A percentile compares a stretch with the other conserved stretches of the same genome.
These are phyloP conservation scores for Teratosphaeria epicoccoides DNA, from an alignment of 2,329 filamentous ascomycete species.

Conservation along the genomic window DNA sequence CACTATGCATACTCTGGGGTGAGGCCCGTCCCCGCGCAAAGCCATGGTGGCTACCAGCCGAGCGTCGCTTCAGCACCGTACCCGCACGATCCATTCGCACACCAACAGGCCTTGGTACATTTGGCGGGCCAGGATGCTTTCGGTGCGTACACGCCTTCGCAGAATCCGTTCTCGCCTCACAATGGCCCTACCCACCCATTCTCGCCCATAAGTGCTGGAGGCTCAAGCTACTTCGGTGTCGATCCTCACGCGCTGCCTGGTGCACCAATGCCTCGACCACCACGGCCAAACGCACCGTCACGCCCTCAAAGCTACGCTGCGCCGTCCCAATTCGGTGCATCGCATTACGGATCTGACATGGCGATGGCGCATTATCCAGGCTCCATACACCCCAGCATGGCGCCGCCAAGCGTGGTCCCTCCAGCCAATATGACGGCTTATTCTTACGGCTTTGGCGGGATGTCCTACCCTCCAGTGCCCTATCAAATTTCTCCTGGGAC, in stretches of 20 bases:
- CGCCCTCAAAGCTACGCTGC: constrained; percentile 22
- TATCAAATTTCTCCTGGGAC: constrained; percentile 8
- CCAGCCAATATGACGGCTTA: background rate
- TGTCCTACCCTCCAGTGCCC: constrained; percentile 8
- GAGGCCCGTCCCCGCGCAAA: constrained; percentile 19
- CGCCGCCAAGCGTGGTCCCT: background rate
- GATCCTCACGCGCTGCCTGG: constrained; percentile 15
- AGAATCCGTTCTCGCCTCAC: constrained; percentile 30
- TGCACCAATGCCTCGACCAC: constrained; percentile 8
- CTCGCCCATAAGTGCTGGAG: constrained; percentile 19
- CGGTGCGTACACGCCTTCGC: constrained; percentile 20
- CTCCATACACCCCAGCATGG: constrained; percentile 4
- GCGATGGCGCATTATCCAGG: constrained; percentile 16
- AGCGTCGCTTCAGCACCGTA: constrained; percentile 14
- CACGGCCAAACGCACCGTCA: constrained; percentile 15
- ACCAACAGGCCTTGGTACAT: constrained; percentile 19
- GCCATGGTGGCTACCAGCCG: constrained; percentile 26
- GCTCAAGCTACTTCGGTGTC: constrained; percentile 28
- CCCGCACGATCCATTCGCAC: constrained; percentile 16
- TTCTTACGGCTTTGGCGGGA: constrained; percentile 1
- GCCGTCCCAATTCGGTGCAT: constrained; percentile 8
- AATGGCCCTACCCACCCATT: constrained; percentile 19
- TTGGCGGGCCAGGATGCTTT: constrained; percentile 27
- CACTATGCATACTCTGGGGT: constrained; percentile 23
- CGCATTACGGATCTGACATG: constrained; percentile 17